Base-by-base conservation (phyloP, 2,329 filamentous ascomycete species). In the Cladosporium sp. region DNA sequence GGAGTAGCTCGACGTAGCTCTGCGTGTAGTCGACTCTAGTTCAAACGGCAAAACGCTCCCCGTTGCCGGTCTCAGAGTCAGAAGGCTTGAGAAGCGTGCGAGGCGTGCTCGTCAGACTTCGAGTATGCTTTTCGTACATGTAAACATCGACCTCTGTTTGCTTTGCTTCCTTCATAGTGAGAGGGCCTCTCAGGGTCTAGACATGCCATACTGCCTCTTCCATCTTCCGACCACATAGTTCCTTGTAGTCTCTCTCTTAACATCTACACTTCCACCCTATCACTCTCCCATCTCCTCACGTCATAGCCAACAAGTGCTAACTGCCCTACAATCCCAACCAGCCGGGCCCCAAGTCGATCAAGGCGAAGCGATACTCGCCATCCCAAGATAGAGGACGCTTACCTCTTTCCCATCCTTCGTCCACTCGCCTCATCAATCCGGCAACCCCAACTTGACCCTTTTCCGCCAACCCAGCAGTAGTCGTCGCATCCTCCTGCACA, bases 11-110 rank as follows among this genome's bases (percentile, higher is more conserved):
- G 32, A 11, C 32, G 10, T 34, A 34, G 10, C 32, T 46, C 39
- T 46, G 39, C 39, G 39, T 46, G 39, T 23, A 21, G 39, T 21
- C 36, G 36, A 21, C n/a, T 5, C 39, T 46, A 46, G 39, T 13
- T 5, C 51, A 30, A 53, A 54, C 51, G 51, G 51, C 28, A 3
- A 32, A 54, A 54, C 51, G 51, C 51, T 54, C 28, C 51, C 51
- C 51, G 51, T 54, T 54, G 51, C 51, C 51, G 28, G 51, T 54
- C 51, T 49, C 46, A 49, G 46, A 49, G n/a, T 21, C 51, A 32
- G 51, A 54, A 51, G 23, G 48, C 48, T 28, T 51, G 48, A 51
- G 51, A 18, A 54, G 51, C 51, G 51, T 54, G 51, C 26, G 51
- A 18, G 32, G 51, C 51, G 51, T 54, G 51, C 26, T 32, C 26